These are phyloP conservation scores for Hymenochaete sp. DNA, from an alignment of 1,284 basidiomycete genomes.

Conservation along the genomic window DNA sequence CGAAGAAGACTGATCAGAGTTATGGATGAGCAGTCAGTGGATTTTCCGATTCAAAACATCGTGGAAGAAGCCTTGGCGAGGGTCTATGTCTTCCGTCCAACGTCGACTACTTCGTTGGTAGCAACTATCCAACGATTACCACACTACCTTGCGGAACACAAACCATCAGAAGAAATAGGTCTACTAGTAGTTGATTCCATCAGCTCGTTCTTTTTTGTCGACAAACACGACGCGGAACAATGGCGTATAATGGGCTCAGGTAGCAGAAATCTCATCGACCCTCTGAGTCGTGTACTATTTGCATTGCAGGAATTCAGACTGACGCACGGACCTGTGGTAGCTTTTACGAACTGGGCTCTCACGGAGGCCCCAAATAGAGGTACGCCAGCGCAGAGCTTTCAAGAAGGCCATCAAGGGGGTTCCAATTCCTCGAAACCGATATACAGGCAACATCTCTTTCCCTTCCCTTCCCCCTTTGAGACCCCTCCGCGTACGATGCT, in stretches of 20 bases:
- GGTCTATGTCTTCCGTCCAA: slow-evolving; percentile 59
- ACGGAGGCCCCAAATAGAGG: slow-evolving; percentile 25
- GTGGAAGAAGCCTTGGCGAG: slow-evolving; percentile 39
- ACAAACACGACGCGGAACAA: slow-evolving; percentile 58
- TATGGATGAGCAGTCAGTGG: too few species aligned
- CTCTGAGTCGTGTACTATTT: slow-evolving; percentile 37
- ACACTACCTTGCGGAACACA: slow-evolving; percentile 39
- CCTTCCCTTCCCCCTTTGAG: slow-evolving; percentile 34
- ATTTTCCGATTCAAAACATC: slow-evolving; percentile 24
- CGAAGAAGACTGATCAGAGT: slow-evolving; percentile 17
- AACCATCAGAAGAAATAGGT: slow-evolving; percentile 46
- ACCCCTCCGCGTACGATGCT: slow-evolving; percentile 13
- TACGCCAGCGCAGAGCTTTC: slow-evolving; percentile 19
- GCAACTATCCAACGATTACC: slow-evolving; percentile 54
- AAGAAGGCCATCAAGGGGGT: background rate
- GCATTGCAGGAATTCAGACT: slow-evolving; percentile 44
- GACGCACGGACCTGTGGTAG: slow-evolving; percentile 43
- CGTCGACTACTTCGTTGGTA: slow-evolving; percentile 58
- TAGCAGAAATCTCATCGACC: slow-evolving; percentile 22
- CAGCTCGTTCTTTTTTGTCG: slow-evolving; percentile 68
- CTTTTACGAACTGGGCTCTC: slow-evolving; percentile 62
- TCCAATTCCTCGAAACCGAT: slow-evolving; percentile 22
- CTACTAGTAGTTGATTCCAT: slow-evolving; percentile 66
- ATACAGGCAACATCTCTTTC: slow-evolving; percentile 46
- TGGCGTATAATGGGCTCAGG: slow-evolving; percentile 24